These are phyloP conservation scores for Globisporangium rhizosaccharum DNA, from an alignment of 352 stramenopile species.

Conservation along the genomic window DNA sequence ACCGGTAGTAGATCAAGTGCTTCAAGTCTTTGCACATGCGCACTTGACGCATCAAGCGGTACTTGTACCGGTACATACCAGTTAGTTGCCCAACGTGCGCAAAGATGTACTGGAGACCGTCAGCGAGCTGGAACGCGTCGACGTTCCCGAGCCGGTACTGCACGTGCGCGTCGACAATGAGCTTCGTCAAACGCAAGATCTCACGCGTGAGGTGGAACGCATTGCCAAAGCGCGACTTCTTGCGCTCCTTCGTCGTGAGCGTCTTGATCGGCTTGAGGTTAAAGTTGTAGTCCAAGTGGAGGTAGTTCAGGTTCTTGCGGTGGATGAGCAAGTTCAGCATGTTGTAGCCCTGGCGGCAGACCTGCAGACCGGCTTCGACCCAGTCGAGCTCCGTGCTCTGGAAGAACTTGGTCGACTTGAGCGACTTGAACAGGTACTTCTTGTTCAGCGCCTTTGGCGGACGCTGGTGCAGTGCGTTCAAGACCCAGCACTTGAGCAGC, in stretches of 20 bases:
- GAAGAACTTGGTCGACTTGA: conserved; percentile 99
- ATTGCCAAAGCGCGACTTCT: conserved; percentile 98
- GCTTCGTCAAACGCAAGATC: conserved; percentile 98
- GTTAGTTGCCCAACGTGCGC: conserved; percentile 99
- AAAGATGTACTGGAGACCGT: conserved; percentile 99
- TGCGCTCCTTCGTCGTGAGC: conserved; percentile 99
- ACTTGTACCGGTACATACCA: conserved; percentile 99
- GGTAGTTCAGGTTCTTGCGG: conserved; percentile 99
- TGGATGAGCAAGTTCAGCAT: conserved; percentile 99
- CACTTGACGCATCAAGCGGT: conserved; percentile 95
- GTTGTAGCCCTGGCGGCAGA: conserved; percentile 99
- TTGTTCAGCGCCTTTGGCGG: conserved; percentile 94
- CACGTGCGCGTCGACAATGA: conserved; percentile 99
- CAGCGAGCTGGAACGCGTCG: conserved; percentile 98
- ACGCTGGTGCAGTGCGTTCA: conserved; percentile 96
- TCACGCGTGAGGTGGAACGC: conserved; percentile 96
- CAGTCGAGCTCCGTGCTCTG: conserved; percentile 99
- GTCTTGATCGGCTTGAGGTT: conserved; percentile 99
- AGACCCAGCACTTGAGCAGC: conserved; percentile 98
- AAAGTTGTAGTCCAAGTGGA: conserved; percentile 99
- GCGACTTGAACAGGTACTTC: conserved; percentile 97
- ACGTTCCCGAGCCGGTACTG: conserved; percentile 99
- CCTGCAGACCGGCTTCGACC: conserved; percentile 97
- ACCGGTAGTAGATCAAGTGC: conserved; percentile 99
- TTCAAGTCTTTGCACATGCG: conserved; percentile 99